These are phyloP conservation scores for Penicillium bovifimosum DNA, from an alignment of 495 filamentous ascomycete species.

Conservation along the genomic window DNA sequence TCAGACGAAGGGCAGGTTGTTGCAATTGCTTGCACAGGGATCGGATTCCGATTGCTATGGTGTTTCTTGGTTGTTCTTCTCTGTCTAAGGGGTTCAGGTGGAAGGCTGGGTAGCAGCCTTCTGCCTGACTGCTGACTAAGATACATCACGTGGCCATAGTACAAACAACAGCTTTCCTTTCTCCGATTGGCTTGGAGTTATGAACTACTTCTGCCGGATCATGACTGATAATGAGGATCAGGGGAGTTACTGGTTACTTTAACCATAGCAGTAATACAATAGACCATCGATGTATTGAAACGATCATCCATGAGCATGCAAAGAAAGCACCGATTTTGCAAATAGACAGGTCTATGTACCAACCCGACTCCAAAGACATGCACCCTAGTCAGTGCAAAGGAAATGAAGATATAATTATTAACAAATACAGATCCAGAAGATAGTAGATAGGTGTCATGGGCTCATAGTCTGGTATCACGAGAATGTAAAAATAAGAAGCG, in stretches of 20 bases:
- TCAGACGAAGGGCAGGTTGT: too few relatives aligned
- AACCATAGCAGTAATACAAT: not conserved
- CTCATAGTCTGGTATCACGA: conserved; percentile 40
- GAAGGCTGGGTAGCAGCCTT: too few relatives aligned
- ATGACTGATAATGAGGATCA: not conserved
- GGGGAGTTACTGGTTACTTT: not conserved
- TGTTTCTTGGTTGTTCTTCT: too few relatives aligned
- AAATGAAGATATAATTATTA: conserved; percentile 17
- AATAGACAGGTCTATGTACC: not conserved
- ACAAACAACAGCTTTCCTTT: too few relatives aligned
- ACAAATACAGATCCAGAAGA: conserved; percentile 35
- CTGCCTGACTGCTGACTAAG: too few relatives aligned
- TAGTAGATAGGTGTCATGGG: conserved; percentile 24
- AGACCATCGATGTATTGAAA: not conserved
- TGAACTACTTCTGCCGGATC: conserved; percentile 4
- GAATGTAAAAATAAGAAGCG: conserved; percentile 8
- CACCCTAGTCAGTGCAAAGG: not conserved
- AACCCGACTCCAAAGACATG: not conserved
- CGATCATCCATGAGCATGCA: not conserved
- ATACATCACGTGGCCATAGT: too few relatives aligned
- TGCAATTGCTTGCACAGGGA: too few relatives aligned
- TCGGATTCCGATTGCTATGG: too few relatives aligned
- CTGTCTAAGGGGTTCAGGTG: too few relatives aligned
- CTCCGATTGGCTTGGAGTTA: conserved; percentile 1
- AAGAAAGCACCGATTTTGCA: not conserved